Evolutionary conservation across 2,329 filamentous ascomycete species (phyloP).

Genomic region (Fusarium scirpi): DNA sequence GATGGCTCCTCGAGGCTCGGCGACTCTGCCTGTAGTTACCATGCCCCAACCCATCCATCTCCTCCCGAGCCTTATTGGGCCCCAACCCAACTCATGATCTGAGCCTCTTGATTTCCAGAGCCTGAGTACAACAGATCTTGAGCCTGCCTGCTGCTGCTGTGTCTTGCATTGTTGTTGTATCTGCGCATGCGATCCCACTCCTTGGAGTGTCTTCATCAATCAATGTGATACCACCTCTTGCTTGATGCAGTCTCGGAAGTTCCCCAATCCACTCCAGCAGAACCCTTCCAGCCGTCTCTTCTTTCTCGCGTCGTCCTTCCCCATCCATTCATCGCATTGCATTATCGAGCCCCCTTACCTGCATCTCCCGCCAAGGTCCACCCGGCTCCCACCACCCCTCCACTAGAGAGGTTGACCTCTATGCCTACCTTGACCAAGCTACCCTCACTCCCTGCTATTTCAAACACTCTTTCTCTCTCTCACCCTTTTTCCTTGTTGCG

Average conservation of each 20-base stretch:
- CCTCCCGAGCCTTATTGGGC: constrained; percentile 34
- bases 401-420: constrained; percentile 44
- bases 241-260: constrained; percentile 51
- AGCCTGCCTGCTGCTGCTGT: constrained; percentile 34
- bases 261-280: constrained; percentile 49
- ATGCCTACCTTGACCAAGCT: constrained; percentile 44
- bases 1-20: constrained; percentile 33
- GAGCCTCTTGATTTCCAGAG: constrained; percentile 29
- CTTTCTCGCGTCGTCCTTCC: constrained; percentile 50
- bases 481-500: constrained; percentile 42
- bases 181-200: constrained; percentile 43
- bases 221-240: constrained; percentile 53
- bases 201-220: constrained; percentile 51
- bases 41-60: constrained; percentile 30
- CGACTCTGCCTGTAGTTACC: constrained; percentile 34
- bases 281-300: constrained; percentile 46
- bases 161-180: constrained; percentile 37
- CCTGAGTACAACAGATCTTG: constrained; percentile 35
- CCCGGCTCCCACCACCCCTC: constrained; percentile 56
- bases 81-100: constrained; percentile 39
- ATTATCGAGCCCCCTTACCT: constrained; percentile 57
- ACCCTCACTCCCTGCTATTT: constrained; percentile 51
- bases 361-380: constrained; percentile 61
- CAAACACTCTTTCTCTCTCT: constrained; percentile 47
- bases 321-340: constrained; percentile 46